phyloP scores from a whole-genome alignment of 257 asterid species.

The Capsicum pubescens region DNA sequence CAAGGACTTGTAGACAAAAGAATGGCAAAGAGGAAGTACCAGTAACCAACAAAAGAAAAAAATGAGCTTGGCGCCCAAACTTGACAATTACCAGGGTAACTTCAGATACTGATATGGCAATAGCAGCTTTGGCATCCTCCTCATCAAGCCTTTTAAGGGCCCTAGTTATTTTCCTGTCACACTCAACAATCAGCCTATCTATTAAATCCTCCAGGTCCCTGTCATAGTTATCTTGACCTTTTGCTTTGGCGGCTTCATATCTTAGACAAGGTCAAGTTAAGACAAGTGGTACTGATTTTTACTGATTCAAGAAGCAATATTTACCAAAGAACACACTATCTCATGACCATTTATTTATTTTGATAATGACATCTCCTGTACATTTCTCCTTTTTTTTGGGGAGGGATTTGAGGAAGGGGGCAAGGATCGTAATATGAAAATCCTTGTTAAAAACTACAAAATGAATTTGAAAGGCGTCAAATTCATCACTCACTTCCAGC shows the following conservation, averaged over 20 bases:
- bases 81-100: constrained; percentile 70
- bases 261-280: constrained; percentile 62
- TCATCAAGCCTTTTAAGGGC: constrained; percentile 93
- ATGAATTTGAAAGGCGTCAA: not conserved
- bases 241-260: constrained; percentile 80
- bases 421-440: not conserved
- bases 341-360: not conserved
- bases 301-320: constrained; percentile 24
- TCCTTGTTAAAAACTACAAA: not conserved
- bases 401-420: not conserved
- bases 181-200: constrained; percentile 94
- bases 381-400: not conserved
- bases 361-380: not conserved
- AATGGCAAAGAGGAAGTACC: not conserved
- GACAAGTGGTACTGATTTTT: constrained; percentile 26
- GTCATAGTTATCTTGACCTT: constrained; percentile 87
- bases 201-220: constrained; percentile 93
- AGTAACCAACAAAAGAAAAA: not conserved
- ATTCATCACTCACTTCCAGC: constrained; percentile 22
- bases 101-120: constrained; percentile 92
- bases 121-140: constrained; percentile 98
- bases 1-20: not conserved
- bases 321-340: constrained; percentile 20
- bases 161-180: constrained; percentile 86
- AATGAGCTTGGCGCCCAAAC: not conserved